A percentile compares a stretch with the other conserved stretches of the same genome.
phyloP scores from a whole-genome alignment of 192 early-diverging fungal genomes.

The Coemansia brasiliensis region DNA sequence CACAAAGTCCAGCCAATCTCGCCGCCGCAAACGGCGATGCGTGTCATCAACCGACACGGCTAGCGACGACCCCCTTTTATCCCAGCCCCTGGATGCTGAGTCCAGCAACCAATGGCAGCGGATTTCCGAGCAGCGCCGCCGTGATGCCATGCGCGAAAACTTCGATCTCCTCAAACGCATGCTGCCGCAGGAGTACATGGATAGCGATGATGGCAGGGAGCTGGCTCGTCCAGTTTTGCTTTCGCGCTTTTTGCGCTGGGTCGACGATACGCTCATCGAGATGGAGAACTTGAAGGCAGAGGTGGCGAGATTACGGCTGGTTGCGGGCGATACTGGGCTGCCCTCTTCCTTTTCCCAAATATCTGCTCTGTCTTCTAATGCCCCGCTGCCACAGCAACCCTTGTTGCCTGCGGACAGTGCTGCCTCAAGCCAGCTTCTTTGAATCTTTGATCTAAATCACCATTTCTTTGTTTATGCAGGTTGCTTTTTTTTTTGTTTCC shows the following conservation, averaged over 20 bases:
- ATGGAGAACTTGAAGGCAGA: slow-evolving; percentile 49
- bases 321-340: not conserved
- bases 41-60: slow-evolving; percentile 19
- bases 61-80: too few relatives aligned
- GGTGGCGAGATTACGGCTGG: slow-evolving; percentile 26
- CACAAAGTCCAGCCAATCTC: slow-evolving; percentile 20
- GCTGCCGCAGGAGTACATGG: slow-evolving; percentile 52
- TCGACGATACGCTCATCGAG: slow-evolving; percentile 55
- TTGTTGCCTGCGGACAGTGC: not conserved
- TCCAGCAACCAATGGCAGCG: slow-evolving; percentile 51
- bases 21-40: slow-evolving; percentile 48
- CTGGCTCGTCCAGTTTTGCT: slow-evolving; percentile 52
- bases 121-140: slow-evolving; percentile 49
- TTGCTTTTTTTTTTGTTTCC: too few relatives aligned
- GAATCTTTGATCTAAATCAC: too few relatives aligned
- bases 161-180: slow-evolving; percentile 57
- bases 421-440: not conserved
- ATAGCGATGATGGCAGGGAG: slow-evolving; percentile 54
- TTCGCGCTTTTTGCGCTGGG: slow-evolving; percentile 53
- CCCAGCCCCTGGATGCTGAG: not conserved
- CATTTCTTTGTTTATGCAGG: too few relatives aligned
- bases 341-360: not conserved
- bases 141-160: slow-evolving; percentile 56
- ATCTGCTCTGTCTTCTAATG: not conserved
- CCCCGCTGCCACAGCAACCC: not conserved